A percentile compares a stretch with the other conserved stretches of the same genome.
Evolutionary conservation across 345 rosid species (phyloP).

Genomic region (Geranium rotundifolium): DNA sequence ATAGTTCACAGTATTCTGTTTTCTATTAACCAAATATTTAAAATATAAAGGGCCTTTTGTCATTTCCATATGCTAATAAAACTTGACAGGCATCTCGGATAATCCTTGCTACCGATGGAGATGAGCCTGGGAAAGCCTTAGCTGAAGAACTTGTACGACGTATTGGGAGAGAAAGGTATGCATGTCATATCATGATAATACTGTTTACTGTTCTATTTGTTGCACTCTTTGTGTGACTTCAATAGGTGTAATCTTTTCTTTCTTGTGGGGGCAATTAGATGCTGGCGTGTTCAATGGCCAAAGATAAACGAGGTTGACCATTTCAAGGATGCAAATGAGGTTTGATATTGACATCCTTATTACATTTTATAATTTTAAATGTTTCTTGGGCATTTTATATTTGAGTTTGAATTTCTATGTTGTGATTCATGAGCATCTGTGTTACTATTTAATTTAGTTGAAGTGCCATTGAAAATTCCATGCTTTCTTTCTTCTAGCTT

Average conservation of each 20-base stretch:
- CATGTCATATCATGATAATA: neutral
- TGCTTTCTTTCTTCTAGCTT: no score
- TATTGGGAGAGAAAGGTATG: constrained; percentile 78
- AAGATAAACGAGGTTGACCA: constrained; percentile 38
- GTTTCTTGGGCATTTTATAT: no score
- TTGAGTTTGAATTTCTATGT: no score
- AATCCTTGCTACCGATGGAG: constrained; percentile 95
- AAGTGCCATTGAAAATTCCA: no score
- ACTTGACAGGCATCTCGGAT: constrained; percentile 56
- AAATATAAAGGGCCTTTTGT: no score
- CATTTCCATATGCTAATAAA: neutral
- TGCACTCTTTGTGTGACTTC: constrained; percentile 2
- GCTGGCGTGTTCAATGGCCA: constrained; percentile 97
- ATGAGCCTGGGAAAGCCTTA: constrained; percentile 92
- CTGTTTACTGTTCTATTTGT: neutral
- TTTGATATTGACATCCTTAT: constrained; percentile 5
- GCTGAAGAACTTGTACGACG: constrained; percentile 97
- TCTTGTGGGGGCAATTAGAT: constrained; percentile 25
- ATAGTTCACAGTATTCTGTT: neutral
- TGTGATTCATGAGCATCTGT: no score
- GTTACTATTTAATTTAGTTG: no score
- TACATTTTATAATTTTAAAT: no score
- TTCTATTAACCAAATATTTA: no score
- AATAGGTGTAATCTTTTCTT: constrained; percentile 1
- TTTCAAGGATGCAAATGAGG: constrained; percentile 97